These are phyloP conservation scores for Cyclotella baltica DNA, from an alignment of 108 stramenopile genomes.

Conservation along the genomic window DNA sequence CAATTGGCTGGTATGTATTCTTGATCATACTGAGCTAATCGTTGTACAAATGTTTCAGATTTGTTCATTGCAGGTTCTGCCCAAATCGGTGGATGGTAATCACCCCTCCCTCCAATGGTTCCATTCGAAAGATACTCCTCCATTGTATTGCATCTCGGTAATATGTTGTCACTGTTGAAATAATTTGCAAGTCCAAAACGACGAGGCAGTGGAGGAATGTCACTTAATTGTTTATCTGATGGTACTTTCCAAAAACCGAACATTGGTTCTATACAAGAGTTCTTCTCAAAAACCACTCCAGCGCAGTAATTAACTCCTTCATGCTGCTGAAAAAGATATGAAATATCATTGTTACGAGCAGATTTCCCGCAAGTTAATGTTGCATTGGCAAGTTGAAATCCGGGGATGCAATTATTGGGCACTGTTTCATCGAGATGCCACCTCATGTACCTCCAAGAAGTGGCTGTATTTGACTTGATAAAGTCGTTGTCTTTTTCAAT, in stretches of 20 bases:
- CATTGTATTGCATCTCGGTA: not conserved
- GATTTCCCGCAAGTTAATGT: not conserved
- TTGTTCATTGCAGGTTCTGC: not conserved
- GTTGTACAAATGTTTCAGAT: not conserved
- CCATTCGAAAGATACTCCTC: not conserved
- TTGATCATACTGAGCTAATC: not conserved
- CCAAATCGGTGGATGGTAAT: not conserved
- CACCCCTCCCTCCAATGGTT: not conserved
- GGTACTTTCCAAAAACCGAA: not conserved
- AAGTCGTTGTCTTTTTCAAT: no score
- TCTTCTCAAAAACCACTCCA: not conserved
- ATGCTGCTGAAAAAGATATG: not conserved
- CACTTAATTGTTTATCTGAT: not conserved
- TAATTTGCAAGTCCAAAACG: not conserved
- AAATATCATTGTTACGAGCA: not conserved
- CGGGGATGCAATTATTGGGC: not conserved
- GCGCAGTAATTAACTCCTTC: not conserved
- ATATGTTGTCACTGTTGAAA: not conserved
- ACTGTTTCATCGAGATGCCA: not conserved
- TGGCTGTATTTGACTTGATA: not conserved
- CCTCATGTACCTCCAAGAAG: not conserved
- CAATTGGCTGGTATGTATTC: constrained; percentile 7
- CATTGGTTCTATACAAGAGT: not conserved
- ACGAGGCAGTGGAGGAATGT: not conserved
- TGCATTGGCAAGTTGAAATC: not conserved